Evolutionary conservation across 257 asterid species (phyloP), one percentile per base, ranked within the genome.

Genomic region (Cynanchum wilfordii): DNA sequence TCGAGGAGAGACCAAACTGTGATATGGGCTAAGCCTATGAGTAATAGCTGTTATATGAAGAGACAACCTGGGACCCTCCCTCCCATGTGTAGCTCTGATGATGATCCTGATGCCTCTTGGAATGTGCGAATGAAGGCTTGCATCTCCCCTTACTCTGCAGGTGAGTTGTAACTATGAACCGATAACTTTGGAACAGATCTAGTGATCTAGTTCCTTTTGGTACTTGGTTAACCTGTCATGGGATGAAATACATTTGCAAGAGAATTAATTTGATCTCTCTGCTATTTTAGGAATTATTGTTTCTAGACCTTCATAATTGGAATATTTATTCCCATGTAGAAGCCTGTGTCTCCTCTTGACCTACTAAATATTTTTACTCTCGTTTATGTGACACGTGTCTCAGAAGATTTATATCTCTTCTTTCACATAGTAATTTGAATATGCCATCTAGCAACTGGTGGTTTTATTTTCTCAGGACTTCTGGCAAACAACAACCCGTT

Each of bases 1-100:
- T 83, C 88, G 9, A 88, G 88, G 85, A 89, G 77, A 79, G 90
- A 85, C 80, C 98, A 93, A 73, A 91, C 97, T 0, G 97, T 89
- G 70, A 85, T 93, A 68, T 93, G 97, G 98, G 94, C 94, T 69
- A 93, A 93, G 87, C 90, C 97, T 27, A 62, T 83, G 70, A 89
- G 86, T 82, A 93, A 93, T 80, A 86, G 87, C 77, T 91, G 97
- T 83, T 91, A 87, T 70, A 70, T 17, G 69, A 90, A 85, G 87
- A 89, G 98, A 81, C 52, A 44, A 45, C 80, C 72, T n/a, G 95
- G 89, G 65, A 86, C 90, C 70, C 81, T 73, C 52, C 98, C 98
- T 15, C 79, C 75, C 65, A 66, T 93, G 80, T 93, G 98, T 78
- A 77, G 84, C 38, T 79, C 92, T 71, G 85, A 78, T 86, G 96